Evolutionary conservation across 768 basidiomycete species (phyloP), one percentile per base, ranked within the genome.

Genomic region (Russula sp.): DNA sequence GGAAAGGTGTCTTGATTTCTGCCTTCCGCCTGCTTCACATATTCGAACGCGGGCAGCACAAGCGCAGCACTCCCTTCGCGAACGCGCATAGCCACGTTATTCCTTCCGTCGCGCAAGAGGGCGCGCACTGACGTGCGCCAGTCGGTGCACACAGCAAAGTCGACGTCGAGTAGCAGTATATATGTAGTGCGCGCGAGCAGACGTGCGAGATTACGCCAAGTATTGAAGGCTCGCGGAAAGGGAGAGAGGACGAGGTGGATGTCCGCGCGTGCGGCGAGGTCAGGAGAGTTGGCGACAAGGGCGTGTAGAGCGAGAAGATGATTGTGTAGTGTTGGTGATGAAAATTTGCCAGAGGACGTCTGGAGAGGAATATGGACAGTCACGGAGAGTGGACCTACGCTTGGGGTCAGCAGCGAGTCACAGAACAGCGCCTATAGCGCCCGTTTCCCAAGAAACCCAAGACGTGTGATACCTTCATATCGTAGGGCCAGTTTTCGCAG

Each of bases 101-200:
- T 45, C 25, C 61, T 53, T 3, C 64, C 61, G 29, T 51, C 55
- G 36, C 59, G 55, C 39, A 59, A 51, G 20, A 59, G 43, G 9
- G 41, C 46, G 20, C 78, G 79, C 64, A 91, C 75, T 9, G 81
- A 77, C 34, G 73, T 70, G 60, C 87, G 80, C 72, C 92, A 90
- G 74, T 90, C 84, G 50, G 93, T 93, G 71, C 91, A 92, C 11
- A 89, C 73, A 36, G 81, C 86, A 71, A 95, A 93, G 71, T 94
- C 92, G 63, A 94, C 86, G 70, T 95, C 93, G 55, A 94, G 83
- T 86, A 93, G 88, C 85, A 94, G 88, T 60, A 93, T 82, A 66
- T 83, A 90, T 65, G 88, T 82, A 8, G 93, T 93, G 14, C 90
- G 81, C 5, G 91, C 86, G 68, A 92, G 90, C 54, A 91, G 76